phyloP scores from a whole-genome alignment of 768 basidiomycete species.

The Pseudohyphozyma bogoriensis region DNA sequence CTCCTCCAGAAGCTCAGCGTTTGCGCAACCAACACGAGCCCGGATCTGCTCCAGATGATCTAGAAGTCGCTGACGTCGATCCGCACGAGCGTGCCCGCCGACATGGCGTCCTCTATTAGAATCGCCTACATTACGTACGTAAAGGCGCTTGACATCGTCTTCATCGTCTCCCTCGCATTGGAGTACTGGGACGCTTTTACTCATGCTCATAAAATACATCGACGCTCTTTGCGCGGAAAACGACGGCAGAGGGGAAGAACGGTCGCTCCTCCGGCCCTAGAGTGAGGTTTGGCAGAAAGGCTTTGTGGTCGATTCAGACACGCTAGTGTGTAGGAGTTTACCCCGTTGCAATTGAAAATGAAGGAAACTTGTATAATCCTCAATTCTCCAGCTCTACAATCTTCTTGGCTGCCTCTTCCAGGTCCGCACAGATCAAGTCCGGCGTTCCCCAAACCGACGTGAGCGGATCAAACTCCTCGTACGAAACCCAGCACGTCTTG shows the following conservation, averaged over 20 bases:
- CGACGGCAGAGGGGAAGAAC: slow-evolving; percentile 46
- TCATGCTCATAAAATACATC: slow-evolving; percentile 37
- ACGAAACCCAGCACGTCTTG: no score
- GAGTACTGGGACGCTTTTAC: slow-evolving; percentile 31
- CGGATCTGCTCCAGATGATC: slow-evolving; percentile 31
- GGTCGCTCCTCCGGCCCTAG: no score
- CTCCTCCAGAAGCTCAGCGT: slow-evolving; percentile 34
- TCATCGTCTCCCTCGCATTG: slow-evolving; percentile 30
- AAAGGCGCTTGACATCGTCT: slow-evolving; percentile 3
- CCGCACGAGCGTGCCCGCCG: slow-evolving; percentile 32
- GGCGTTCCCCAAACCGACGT: no score
- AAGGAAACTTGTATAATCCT: no score
- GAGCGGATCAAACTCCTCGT: no score
- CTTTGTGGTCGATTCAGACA: no score
- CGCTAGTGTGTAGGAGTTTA: no score
- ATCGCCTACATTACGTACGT: slow-evolving; percentile 30
- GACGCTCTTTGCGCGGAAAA: slow-evolving; percentile 27
- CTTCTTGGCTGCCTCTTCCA: no score
- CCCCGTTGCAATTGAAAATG: no score
- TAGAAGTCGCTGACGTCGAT: slow-evolving; percentile 30
- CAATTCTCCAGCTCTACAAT: no score
- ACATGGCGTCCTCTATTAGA: slow-evolving; percentile 13
- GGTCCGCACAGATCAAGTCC: no score
- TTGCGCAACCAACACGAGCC: slow-evolving; percentile 32
- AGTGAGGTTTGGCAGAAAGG: no score